Percentiles rank a stretch among this genome's conserved stretches.
These are phyloP conservation scores for Arabidopsis hybrid DNA, from an alignment of 441 rosid genomes.

Conservation along the genomic window DNA sequence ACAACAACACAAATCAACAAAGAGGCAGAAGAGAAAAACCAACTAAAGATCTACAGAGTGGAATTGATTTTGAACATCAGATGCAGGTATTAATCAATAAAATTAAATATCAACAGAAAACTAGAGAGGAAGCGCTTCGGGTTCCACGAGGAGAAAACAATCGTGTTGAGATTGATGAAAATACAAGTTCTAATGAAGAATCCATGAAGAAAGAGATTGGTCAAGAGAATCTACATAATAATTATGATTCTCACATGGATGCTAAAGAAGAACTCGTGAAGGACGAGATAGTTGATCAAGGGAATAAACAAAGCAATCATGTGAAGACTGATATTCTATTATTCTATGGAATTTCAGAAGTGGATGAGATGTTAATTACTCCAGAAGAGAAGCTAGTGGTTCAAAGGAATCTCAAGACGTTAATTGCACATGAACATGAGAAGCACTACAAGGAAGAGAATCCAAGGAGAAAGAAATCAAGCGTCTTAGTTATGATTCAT, in stretches of 20 bases:
- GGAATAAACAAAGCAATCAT: background rate
- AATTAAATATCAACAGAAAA: too few species aligned
- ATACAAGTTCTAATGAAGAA: background rate
- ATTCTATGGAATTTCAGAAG: too few species aligned
- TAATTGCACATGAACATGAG: background rate
- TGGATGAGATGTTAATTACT: background rate
- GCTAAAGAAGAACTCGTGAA: background rate
- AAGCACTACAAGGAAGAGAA: background rate
- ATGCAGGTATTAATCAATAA: too few species aligned
- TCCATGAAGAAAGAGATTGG: background rate
- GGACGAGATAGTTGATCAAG: background rate
- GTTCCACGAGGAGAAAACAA: background rate
- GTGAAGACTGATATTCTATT: too few species aligned
- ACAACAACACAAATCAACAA: too few species aligned
- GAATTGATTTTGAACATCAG: too few species aligned
- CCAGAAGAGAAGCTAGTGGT: background rate
- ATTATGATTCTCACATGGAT: background rate
- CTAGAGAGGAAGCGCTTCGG: background rate
- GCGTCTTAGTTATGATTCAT: background rate
- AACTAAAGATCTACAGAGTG: too few species aligned
- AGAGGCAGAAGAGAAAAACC: too few species aligned
- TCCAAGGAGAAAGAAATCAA: background rate
- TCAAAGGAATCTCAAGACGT: background rate
- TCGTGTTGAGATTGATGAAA: background rate
- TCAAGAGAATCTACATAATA: background rate